Base-by-base conservation (phyloP, 2,329 filamentous ascomycete species). In the Fusarium virguliforme region DNA sequence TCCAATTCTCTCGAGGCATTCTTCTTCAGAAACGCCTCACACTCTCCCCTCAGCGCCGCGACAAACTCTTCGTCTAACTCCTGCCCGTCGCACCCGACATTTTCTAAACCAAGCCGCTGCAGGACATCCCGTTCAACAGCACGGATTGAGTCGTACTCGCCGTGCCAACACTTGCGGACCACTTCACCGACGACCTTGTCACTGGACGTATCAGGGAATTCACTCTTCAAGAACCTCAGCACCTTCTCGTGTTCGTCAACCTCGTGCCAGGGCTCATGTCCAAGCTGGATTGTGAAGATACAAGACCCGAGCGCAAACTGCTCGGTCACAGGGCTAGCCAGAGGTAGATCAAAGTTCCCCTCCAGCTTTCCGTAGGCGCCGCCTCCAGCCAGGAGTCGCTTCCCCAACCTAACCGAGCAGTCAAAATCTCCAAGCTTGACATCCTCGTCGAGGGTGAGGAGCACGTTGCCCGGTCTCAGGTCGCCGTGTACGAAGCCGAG, bases 241-340 rank as follows among this genome's bases (percentile, higher is more conserved):
- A 56, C 24, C 22, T 22, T n/a, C 5, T 8, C 13, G 4, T 10
- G 46, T 5, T 4, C 8, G 6, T 60, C 46, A 8, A 60, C n/a
- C 8, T 54, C 35, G 6, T 60, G 43, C 54, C 35, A 53, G 12
- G 35, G 61, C 4, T 34, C 26, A 8, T 26, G 13, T 1, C 28
- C 18, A 6, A 64, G 57, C n/a, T 30, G 50, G 35, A 64, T 58
- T 7, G 56, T 61, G 35, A 46, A 64, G 9, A 67, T 61, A 10
- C 61, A 67, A 10, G 65, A 67, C 1, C 35, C 56, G n/a, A 67
- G 37, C 0, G 65, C 35, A 13, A 59, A 67, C 26, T 67, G 56
- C 15, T 67, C 41, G 12, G 38, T 67, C 13, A 60, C 46, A 13
- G 51, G 15, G 24, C 61, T 54, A 18, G 50, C 55, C 8, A 22